These are phyloP conservation scores for Penicillium samsonianum DNA, from an alignment of 495 filamentous ascomycete genomes.

Conservation along the genomic window DNA sequence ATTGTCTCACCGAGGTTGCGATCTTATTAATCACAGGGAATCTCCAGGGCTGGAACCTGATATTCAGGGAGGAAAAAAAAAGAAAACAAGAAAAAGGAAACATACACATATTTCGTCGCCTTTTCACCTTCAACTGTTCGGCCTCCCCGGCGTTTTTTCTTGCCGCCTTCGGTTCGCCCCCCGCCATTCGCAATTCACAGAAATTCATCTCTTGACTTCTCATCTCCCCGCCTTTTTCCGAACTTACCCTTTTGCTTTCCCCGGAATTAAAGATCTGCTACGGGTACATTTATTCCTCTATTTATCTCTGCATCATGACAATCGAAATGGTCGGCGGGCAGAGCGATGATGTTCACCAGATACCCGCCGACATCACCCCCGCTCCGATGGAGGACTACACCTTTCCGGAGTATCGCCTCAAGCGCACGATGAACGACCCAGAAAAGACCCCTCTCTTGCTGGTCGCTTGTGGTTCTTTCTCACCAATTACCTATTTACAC, in stretches of 20 bases:
- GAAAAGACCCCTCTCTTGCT: constrained; percentile 77
- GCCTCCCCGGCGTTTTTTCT: constrained; percentile 17
- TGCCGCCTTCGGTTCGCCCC: constrained; percentile 23
- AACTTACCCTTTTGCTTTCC: neutral
- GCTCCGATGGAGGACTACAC: constrained; percentile 58
- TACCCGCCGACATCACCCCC: constrained; percentile 24
- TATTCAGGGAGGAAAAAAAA: neutral
- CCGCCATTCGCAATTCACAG: constrained; percentile 5
- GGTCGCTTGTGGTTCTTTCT: constrained; percentile 90
- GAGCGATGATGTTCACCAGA: constrained; percentile 35
- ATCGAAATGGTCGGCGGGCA: constrained; percentile 33
- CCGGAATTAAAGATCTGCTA: neutral
- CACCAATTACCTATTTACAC: constrained; percentile 79
- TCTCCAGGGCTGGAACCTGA: neutral
- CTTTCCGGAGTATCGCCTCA: constrained; percentile 72
- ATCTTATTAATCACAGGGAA: constrained; percentile 25
- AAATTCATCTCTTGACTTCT: constrained; percentile 5
- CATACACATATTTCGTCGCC: neutral
- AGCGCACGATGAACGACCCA: constrained; percentile 64
- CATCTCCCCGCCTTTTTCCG: neutral
- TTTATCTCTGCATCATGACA: constrained; percentile 23
- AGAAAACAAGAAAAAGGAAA: neutral
- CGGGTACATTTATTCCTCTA: neutral
- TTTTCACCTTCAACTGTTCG: neutral
- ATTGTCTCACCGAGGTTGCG: constrained; percentile 32